These are phyloP conservation scores for Tricholoma sp. DNA, from an alignment of 768 basidiomycete species.

Conservation along the genomic window DNA sequence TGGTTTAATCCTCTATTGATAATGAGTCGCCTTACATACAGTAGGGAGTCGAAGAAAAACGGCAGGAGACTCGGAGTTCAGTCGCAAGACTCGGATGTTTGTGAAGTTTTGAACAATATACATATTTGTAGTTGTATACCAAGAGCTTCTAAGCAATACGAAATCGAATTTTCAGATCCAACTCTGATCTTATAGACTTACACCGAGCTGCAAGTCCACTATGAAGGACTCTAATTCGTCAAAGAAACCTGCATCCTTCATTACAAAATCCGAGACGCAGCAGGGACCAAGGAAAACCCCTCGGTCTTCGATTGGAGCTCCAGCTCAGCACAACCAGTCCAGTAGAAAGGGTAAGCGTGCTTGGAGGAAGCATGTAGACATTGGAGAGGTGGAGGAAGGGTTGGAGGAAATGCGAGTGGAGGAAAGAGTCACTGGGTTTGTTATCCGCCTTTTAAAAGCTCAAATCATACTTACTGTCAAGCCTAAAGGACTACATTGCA, in stretches of 20 bases:
- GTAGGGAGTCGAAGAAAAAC: too few relatives aligned
- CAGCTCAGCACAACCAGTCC: slow-evolving; percentile 61
- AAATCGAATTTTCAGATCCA: too few relatives aligned
- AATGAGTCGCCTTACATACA: too few relatives aligned
- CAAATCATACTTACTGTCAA: not conserved
- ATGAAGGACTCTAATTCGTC: not conserved
- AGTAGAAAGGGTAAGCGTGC: slow-evolving; percentile 89
- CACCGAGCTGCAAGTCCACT: too few relatives aligned
- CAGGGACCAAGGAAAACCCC: slow-evolving; percentile 7
- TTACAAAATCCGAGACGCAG: not conserved
- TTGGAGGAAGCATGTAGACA: slow-evolving; percentile 91
- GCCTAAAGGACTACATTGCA: slow-evolving; percentile 52
- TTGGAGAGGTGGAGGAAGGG: slow-evolving; percentile 71
- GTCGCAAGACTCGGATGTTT: too few relatives aligned
- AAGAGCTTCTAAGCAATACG: too few relatives aligned
- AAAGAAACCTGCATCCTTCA: too few relatives aligned
- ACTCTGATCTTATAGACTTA: too few relatives aligned
- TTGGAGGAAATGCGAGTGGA: slow-evolving; percentile 77
- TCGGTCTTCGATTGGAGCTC: slow-evolving; percentile 43
- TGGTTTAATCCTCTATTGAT: too few relatives aligned
- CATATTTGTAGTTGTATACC: too few relatives aligned
- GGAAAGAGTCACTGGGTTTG: slow-evolving; percentile 76
- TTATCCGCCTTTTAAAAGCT: slow-evolving; percentile 2
- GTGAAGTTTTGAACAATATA: too few relatives aligned
- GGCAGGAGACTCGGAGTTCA: too few relatives aligned